A percentile compares a stretch with the other conserved stretches of the same genome.
These are phyloP conservation scores for Aspergillus cavernicola DNA, from an alignment of 495 filamentous ascomycete species.

Conservation along the genomic window DNA sequence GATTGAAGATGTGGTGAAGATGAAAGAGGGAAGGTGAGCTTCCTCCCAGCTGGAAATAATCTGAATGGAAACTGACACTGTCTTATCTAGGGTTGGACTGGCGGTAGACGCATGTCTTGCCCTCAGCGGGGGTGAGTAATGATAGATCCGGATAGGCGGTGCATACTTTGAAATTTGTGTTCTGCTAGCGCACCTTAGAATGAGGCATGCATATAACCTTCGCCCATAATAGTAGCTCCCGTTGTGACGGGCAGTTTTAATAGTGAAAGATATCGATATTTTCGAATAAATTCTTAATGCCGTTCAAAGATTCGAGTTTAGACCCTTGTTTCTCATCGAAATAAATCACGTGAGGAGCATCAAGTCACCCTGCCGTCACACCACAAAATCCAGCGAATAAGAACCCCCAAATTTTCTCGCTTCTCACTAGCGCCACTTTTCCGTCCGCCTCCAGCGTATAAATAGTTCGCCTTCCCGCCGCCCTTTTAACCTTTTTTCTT, in stretches of 20 bases:
- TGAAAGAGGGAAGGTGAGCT: conserved; percentile 85
- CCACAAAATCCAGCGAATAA: background rate
- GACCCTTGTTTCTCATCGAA: no score
- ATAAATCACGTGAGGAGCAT: no score
- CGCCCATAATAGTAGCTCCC: background rate
- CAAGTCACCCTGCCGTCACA: no score
- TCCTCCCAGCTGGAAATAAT: background rate
- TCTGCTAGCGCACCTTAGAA: background rate
- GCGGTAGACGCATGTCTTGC: conserved; percentile 92
- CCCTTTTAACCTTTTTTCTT: conserved; percentile 31
- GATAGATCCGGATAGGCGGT: background rate
- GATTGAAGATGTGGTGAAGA: conserved; percentile 88
- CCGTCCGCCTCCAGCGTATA: conserved; percentile 21
- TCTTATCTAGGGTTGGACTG: conserved; percentile 64
- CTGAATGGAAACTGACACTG: conserved; percentile 4
- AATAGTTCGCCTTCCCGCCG: conserved; percentile 12
- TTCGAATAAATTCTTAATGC: background rate
- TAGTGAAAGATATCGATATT: background rate
- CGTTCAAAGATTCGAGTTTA: background rate
- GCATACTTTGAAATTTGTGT: background rate
- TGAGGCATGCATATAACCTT: background rate
- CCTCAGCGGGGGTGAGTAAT: conserved; percentile 49
- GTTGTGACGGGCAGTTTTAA: background rate
- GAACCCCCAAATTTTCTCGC: conserved; percentile 21
- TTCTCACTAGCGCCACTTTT: conserved; percentile 24